These are phyloP conservation scores for Hemisphaericaspora subhashii DNA, from an alignment of 1,139 yeast genomes.

Conservation along the genomic window DNA sequence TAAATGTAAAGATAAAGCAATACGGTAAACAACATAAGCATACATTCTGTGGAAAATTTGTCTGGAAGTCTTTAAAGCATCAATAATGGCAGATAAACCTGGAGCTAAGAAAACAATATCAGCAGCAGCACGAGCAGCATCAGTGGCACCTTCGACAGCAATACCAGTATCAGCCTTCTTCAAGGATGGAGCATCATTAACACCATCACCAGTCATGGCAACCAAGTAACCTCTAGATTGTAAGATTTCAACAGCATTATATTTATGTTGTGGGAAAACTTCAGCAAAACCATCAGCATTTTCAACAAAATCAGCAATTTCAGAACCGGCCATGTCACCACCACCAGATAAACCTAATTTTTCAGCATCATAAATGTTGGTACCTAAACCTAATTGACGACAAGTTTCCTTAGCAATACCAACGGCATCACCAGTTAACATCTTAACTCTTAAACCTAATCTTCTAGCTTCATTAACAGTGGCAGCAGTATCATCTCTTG, in stretches of 20 bases:
- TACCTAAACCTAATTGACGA: slow-evolving; percentile 96
- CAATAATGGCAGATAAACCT: slow-evolving; percentile 92
- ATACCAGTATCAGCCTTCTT: slow-evolving; percentile 97
- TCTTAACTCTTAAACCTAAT: slow-evolving; percentile 94
- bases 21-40: slow-evolving; percentile 94
- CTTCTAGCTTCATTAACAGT: slow-evolving; percentile 92
- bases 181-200: slow-evolving; percentile 93
- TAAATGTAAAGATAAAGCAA: slow-evolving; percentile 89
- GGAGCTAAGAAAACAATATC: slow-evolving; percentile 96
- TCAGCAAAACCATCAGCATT: slow-evolving; percentile 97
- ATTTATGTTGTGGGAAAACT: slow-evolving; percentile 96
- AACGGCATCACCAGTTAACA: slow-evolving; percentile 99
- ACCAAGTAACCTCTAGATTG: slow-evolving; percentile 93
- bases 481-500: slow-evolving; percentile 97
- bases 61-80: slow-evolving; percentile 91
- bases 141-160: slow-evolving; percentile 97
- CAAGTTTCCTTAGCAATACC: slow-evolving; percentile 99
- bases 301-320: slow-evolving; percentile 93
- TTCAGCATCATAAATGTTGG: slow-evolving; percentile 96
- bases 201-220: slow-evolving; percentile 99
- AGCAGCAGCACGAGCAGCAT: slow-evolving; percentile 95
- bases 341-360: slow-evolving; percentile 96
- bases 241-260: slow-evolving; percentile 86
- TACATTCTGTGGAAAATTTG: slow-evolving; percentile 99
- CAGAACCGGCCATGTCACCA: slow-evolving; percentile 96